Base-by-base conservation (phyloP, 257 asterid species). In the Solanum chiquidenum region DNA sequence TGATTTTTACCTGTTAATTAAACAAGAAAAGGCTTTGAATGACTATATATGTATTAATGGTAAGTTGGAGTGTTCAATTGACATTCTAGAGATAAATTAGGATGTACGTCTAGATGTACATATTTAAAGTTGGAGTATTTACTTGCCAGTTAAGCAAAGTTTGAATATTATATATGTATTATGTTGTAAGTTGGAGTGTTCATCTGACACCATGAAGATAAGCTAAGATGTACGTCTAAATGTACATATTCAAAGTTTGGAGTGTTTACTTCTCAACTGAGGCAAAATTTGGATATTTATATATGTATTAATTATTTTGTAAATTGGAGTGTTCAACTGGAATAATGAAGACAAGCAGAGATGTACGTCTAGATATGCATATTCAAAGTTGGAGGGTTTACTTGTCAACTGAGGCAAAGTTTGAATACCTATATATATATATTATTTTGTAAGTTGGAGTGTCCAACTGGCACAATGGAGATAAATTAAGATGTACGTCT, bases 1-100 rank as follows among this genome's bases (percentile, higher is more conserved):
- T 93, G 76, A 93, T 87, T 75, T 75, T 92, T 86, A 89, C 87
- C 95, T 69, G 38, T 89, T 93, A 13, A 66, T 62, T 1, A 23
- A 62, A 62, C 69, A 62, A 62, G 69, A 62, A 55, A 55, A 20
- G 25, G 25, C 2, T 55, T 20, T 55, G 11, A 52, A 52, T 52
- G 62, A 5, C 62, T 16, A 16, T 46, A 0, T 9, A 40, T 49
- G 0, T 49, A 46, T 52, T 18, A 6, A 52, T 18, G 62, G 62
- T 52, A 52, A 52, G 62, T 52, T 52, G n/a, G 62, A 52, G n/a
- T 52, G n/a, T 52, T 52, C n/a, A 52, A 6, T n/a, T 52, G n/a
- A 52, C n/a, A 52, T 52, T 3, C 3, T 52, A 1, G 23, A 16
- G 21, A 52, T 16, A 52, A 52, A 14, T 16, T 52, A 52, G 62